Conservation (phyloP, 768 basidiomycete genomes). For the Podaxis sp. region DNA sequence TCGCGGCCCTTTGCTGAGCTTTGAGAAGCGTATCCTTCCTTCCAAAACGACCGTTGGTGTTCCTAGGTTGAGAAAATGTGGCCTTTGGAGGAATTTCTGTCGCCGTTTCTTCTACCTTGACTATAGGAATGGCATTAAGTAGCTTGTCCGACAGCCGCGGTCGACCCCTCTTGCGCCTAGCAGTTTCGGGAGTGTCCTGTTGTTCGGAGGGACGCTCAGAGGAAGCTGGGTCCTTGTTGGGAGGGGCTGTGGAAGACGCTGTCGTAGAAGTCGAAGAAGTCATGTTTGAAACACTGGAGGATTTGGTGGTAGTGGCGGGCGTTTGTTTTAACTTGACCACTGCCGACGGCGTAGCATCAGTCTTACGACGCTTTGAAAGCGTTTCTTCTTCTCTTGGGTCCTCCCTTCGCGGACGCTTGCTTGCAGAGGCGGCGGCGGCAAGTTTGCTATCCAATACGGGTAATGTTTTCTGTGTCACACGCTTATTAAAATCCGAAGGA, state of each 20-base stretch:
- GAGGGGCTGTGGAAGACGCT: background rate
- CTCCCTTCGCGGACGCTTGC: slow-evolving; percentile 30
- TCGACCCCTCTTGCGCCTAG: slow-evolving; percentile 42
- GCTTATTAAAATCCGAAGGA: slow-evolving; percentile 46
- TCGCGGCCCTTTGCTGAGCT: slow-evolving; percentile 34
- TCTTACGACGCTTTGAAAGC: slow-evolving; percentile 46
- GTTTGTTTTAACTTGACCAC: slow-evolving; percentile 28
- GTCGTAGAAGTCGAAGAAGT: slow-evolving; percentile 13
- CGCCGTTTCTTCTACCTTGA: slow-evolving; percentile 27
- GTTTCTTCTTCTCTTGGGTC: slow-evolving; percentile 31
- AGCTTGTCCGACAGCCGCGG: slow-evolving; percentile 32
- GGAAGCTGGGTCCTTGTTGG: background rate
- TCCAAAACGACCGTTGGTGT: slow-evolving; percentile 66
- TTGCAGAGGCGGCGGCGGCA: slow-evolving; percentile 34
- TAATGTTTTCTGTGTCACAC: slow-evolving; percentile 51
- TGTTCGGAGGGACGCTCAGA: slow-evolving; percentile 13
- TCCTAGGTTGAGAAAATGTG: slow-evolving; percentile 56
- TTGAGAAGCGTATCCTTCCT: slow-evolving; percentile 44
- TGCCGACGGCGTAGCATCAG: slow-evolving; percentile 27
- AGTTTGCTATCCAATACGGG: slow-evolving; percentile 57
- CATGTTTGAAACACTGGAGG: slow-evolving; percentile 13
- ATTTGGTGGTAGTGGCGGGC: slow-evolving; percentile 19
- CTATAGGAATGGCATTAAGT: slow-evolving; percentile 26
- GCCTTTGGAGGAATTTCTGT: slow-evolving; percentile 40
- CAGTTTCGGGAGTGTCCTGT: slow-evolving; percentile 16